These are phyloP conservation scores for Dactylellina leptospora DNA, from an alignment of 2,329 filamentous ascomycete genomes.

Conservation along the genomic window DNA sequence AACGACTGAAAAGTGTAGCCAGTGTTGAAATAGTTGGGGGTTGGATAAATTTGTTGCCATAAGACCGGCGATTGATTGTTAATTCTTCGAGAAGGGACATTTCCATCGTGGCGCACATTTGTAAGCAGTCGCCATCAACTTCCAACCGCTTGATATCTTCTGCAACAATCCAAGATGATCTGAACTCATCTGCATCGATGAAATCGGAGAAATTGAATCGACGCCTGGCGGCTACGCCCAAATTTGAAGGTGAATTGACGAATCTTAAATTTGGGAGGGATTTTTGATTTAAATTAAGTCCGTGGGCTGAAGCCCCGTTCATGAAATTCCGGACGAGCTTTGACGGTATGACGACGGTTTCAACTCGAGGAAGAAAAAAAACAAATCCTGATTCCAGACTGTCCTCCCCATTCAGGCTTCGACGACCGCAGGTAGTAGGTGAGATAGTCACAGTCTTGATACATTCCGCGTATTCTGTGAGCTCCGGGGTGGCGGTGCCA, in stretches of 20 bases:
- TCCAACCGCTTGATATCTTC: conserved; percentile 35
- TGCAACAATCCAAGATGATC: conserved; percentile 16
- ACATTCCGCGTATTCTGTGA: conserved; percentile 11
- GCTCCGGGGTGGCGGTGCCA: conserved; percentile 22
- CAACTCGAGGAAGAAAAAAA: conserved; percentile 28
- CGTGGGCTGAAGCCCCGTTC: conserved; percentile 24
- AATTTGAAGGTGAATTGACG: background rate
- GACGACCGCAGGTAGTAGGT: conserved; percentile 6
- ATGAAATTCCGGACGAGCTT: conserved; percentile 18
- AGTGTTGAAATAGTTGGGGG: conserved; percentile 8
- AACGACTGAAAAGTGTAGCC: conserved; percentile 10
- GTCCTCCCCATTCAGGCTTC: conserved; percentile 20
- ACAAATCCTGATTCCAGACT: conserved; percentile 36
- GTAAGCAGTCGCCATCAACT: conserved; percentile 26
- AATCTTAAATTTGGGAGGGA: conserved; percentile 25
- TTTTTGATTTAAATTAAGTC: conserved; percentile 17
- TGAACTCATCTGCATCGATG: conserved; percentile 5
- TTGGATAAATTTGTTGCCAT: conserved; percentile 22
- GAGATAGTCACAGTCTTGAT: conserved; percentile 24
- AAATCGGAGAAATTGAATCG: conserved; percentile 3
- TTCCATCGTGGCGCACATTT: conserved; percentile 12
- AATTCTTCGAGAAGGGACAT: conserved; percentile 33
- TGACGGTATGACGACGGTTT: conserved; percentile 26
- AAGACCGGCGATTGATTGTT: conserved; percentile 10
- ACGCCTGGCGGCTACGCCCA: background rate